These are phyloP conservation scores for Ceratocystis colombiana DNA, from an alignment of 2,329 filamentous ascomycete species.

Conservation along the genomic window DNA sequence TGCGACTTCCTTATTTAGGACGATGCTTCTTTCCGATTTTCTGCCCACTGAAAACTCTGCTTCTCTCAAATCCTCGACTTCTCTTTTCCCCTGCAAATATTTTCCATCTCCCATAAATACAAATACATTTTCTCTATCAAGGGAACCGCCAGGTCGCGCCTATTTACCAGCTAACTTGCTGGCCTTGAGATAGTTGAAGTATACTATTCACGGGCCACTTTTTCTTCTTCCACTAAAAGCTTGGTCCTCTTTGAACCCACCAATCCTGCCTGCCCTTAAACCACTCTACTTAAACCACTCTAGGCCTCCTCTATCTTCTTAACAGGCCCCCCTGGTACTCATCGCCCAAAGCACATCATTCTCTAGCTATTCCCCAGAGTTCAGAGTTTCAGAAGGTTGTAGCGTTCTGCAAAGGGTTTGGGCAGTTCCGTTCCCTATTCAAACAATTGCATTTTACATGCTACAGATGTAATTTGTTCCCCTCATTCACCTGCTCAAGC, in stretches of 20 bases:
- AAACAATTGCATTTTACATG: not conserved
- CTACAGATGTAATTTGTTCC: conserved; percentile 1
- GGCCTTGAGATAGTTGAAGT: too few species aligned
- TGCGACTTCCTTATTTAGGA: not conserved
- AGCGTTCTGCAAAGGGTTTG: conserved; percentile 7
- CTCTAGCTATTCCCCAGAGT: conserved; percentile 5
- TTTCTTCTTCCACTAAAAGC: conserved; percentile 7
- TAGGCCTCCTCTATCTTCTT: not conserved
- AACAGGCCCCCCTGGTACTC: conserved; percentile 2
- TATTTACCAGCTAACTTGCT: not conserved
- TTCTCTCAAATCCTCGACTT: not conserved
- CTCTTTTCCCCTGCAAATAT: not conserved
- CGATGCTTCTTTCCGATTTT: not conserved
- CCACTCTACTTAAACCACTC: not conserved
- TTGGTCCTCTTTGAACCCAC: conserved; percentile 7
- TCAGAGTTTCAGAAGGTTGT: conserved; percentile 20
- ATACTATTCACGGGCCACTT: not conserved
- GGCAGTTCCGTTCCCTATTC: not conserved
- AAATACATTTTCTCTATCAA: too few species aligned
- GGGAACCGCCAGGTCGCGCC: too few species aligned
- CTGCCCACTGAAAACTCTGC: not conserved
- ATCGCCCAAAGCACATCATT: not conserved
- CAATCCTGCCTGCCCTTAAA: not conserved
- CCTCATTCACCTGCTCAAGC: conserved; percentile 4
- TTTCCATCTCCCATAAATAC: too few species aligned